Base-by-base conservation (phyloP, 805 yeast species). In the Kodamaea hsintzibuensis region DNA sequence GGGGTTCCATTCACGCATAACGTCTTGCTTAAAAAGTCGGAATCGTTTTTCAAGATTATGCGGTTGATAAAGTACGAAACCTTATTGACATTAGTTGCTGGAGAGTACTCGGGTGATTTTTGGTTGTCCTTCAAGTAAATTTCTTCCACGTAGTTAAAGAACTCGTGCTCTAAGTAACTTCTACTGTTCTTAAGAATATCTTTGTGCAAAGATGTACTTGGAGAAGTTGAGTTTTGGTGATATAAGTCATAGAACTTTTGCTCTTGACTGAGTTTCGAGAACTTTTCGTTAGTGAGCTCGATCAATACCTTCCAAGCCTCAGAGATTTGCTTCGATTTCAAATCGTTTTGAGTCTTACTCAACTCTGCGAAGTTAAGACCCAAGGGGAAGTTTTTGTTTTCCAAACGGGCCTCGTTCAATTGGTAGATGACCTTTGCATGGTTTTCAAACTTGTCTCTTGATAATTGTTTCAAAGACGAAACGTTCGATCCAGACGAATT, bases 291-390 rank as follows among this genome's bases (percentile, higher is more conserved):
- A 37, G 81, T 71, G 48, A 84, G 75, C 38, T 74, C 75, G 19
- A 76, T 77, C 54, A 91, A 67, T 45, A 90, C 84, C 53, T 80
- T 76, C 91, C 95, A 91, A 16, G 86, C 77, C 60, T 89, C 96
- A 47, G 82, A 76, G 50, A 91, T 69, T 67, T 89, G 96, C 62
- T 81, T 85, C 2, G 91, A 82, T 57, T 83, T 84, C 37, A 82
- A 71, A 62, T 86, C 91, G 3, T 81, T 71, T 17, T 83, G 85
- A 42, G 75, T 70, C 55, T 81, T 80, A 54, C 86, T 81, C 42
- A 86, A 74, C 40, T 82, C 85, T 7, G 83, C 81, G 59, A 91
- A 81, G 47, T 81, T 87, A 16, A 79, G 68, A 18, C 86, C 77
- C 18, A 91, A 62, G 8, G 86, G 84, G 63, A 83, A 88, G 16